These are phyloP conservation scores for Cucumis hystrix DNA, from an alignment of 306 rosid genomes.

Conservation along the genomic window DNA sequence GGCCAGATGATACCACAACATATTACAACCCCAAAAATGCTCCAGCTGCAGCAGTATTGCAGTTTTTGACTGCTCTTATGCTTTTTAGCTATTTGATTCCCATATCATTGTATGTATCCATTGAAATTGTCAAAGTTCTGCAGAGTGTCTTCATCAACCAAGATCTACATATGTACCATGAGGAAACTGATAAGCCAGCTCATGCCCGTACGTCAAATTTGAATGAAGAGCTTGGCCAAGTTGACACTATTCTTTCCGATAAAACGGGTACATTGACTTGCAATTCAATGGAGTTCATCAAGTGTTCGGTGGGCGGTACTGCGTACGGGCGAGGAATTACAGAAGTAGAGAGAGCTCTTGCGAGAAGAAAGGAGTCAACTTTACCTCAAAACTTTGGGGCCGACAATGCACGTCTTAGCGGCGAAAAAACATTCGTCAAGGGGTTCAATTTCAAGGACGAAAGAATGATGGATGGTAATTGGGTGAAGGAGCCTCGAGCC, in stretches of 20 bases:
- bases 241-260: conserved; percentile 89
- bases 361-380: conserved; percentile 35
- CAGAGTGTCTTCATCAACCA: conserved; percentile 83
- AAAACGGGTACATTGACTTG: conserved; percentile 97
- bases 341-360: conserved; percentile 91
- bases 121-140: conserved; percentile 93
- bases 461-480: conserved; percentile 69
- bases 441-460: conserved; percentile 87
- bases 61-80: conserved; percentile 76
- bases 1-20: conserved; percentile 54
- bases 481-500: conserved; percentile 63
- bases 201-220: conserved; percentile 86
- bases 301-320: conserved; percentile 86
- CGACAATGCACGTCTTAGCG: conserved; percentile 17
- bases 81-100: conserved; percentile 86
- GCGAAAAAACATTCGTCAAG: conserved; percentile 38
- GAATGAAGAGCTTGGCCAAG: conserved; percentile 99
- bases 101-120: conserved; percentile 87
- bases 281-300: conserved; percentile 96
- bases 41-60: conserved; percentile 57
- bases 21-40: conserved; percentile 58
- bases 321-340: conserved; percentile 74
- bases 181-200: conserved; percentile 84
- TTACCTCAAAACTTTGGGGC: conserved; percentile 18
- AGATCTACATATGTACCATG: conserved; percentile 70